These are phyloP conservation scores for Dujonia santamariae DNA, from an alignment of 1,139 yeast species.

Conservation along the genomic window DNA sequence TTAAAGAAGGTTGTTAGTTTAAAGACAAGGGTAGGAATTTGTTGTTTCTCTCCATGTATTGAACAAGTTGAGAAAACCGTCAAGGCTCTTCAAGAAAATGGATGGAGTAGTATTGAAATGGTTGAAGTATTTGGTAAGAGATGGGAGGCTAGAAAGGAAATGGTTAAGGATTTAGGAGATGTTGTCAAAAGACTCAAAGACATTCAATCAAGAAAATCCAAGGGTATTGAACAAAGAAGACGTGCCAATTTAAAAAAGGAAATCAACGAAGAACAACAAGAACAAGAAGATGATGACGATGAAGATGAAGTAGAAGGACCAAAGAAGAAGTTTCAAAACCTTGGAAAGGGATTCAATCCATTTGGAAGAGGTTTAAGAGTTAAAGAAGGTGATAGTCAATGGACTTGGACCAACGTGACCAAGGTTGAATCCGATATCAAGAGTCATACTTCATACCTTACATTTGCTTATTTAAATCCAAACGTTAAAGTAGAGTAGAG, in stretches of 20 bases:
- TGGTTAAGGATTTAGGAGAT: conserved; percentile 79
- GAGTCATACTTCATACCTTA: conserved; percentile 90
- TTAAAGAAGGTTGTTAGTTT: conserved; percentile 58
- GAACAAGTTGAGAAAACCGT: conserved; percentile 93
- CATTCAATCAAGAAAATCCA: conserved; percentile 69
- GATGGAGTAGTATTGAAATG: conserved; percentile 92
- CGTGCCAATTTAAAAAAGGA: conserved; percentile 20
- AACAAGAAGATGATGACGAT: conserved; percentile 16
- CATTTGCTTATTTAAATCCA: conserved; percentile 67
- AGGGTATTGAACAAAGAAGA: conserved; percentile 67
- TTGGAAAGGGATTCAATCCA: conserved; percentile 72
- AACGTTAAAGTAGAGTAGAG: conserved; percentile 8
- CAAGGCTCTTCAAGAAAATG: conserved; percentile 64
- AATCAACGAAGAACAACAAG: conserved; percentile 21
- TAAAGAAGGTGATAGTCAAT: conserved; percentile 80
- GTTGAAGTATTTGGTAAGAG: conserved; percentile 83
- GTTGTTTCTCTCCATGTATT: conserved; percentile 97
- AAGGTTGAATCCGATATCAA: conserved; percentile 81
- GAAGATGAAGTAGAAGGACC: conserved; percentile 9
- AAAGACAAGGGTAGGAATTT: conserved; percentile 58
- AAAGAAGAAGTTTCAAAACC: conserved; percentile 25
- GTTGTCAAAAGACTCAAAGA: conserved; percentile 79
- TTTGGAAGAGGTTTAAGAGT: conserved; percentile 83
- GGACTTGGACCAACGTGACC: conserved; percentile 79
- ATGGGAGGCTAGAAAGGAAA: conserved; percentile 90